A percentile compares a stretch with the other conserved stretches of the same genome.
These are phyloP conservation scores for Colletotrichum sp. DNA, from an alignment of 2,329 filamentous ascomycete species.

Conservation along the genomic window DNA sequence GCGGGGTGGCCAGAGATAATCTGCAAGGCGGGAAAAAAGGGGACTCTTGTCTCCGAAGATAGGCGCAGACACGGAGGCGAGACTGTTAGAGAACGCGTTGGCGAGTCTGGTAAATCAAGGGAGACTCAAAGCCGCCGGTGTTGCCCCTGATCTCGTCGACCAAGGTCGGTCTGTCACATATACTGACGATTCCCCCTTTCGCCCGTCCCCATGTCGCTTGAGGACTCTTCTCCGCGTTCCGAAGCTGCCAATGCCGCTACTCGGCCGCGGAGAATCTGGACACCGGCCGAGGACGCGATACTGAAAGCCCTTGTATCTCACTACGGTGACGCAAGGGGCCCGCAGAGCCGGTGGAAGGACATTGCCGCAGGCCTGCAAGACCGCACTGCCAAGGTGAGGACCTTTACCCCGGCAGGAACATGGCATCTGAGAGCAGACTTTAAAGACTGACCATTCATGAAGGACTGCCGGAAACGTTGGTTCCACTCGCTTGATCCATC, in stretches of 20 bases:
- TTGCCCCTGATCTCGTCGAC: not conserved
- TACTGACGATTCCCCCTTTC: not conserved
- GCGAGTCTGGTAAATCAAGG: not conserved
- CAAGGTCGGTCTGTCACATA: not conserved
- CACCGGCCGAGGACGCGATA: constrained; percentile 28
- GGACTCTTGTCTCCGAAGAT: not conserved
- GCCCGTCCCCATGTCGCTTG: not conserved
- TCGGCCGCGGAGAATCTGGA: constrained; percentile 28
- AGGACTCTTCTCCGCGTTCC: not conserved
- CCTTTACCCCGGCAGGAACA: not conserved
- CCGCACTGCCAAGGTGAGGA: constrained; percentile 20
- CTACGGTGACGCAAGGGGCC: constrained; percentile 29
- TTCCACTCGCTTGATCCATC: constrained; percentile 34
- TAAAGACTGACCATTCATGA: not conserved
- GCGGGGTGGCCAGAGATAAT: not conserved
- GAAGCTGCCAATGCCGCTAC: not conserved
- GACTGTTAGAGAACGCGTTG: not conserved
- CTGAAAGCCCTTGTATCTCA: constrained; percentile 30
- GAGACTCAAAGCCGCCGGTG: not conserved
- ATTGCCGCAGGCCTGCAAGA: constrained; percentile 28
- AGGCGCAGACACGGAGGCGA: not conserved
- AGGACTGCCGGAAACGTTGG: constrained; percentile 34
- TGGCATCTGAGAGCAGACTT: not conserved
- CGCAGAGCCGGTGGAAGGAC: constrained; percentile 32
- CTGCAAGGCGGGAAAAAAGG: not conserved